Evolutionary conservation across 2,329 filamentous ascomycete species (phyloP).

Genomic region (Geosmithia morbida): DNA sequence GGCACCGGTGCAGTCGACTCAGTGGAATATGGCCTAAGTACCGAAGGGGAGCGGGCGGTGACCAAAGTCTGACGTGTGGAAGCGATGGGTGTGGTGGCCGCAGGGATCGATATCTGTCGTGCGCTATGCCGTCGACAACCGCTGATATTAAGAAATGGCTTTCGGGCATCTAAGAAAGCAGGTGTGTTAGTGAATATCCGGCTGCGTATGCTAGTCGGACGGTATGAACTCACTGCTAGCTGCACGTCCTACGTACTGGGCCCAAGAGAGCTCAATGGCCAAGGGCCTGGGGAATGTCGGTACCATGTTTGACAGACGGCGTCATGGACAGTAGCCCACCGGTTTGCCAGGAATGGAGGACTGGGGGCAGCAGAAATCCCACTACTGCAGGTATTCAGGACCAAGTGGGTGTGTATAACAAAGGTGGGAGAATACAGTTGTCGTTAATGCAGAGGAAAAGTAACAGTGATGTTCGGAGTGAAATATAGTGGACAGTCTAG

Average conservation of each 20-base stretch:
- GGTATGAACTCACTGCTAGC: not conserved
- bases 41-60: slow-evolving; percentile 9
- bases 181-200: not conserved
- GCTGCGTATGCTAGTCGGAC: not conserved
- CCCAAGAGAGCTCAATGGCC: not conserved
- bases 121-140: slow-evolving; percentile 23
- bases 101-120: slow-evolving; percentile 12
- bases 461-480: not conserved
- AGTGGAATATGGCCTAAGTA: slow-evolving; percentile 19
- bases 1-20: slow-evolving; percentile 26
- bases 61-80: slow-evolving; percentile 24
- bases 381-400: not conserved
- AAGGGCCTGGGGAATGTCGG: not conserved
- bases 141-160: slow-evolving; percentile 7
- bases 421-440: not conserved
- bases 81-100: slow-evolving; percentile 16
- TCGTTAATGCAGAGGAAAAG: not conserved
- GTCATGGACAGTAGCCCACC: not conserved
- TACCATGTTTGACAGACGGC: not conserved
- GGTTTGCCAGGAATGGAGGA: not conserved
- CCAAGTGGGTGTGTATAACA: slow-evolving; percentile 2
- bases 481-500: not conserved
- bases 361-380: not conserved
- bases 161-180: slow-evolving; percentile 6
- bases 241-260: not conserved